Base-by-base conservation (phyloP, 208 protist genomes). In the Leishmania mexicana region DNA sequence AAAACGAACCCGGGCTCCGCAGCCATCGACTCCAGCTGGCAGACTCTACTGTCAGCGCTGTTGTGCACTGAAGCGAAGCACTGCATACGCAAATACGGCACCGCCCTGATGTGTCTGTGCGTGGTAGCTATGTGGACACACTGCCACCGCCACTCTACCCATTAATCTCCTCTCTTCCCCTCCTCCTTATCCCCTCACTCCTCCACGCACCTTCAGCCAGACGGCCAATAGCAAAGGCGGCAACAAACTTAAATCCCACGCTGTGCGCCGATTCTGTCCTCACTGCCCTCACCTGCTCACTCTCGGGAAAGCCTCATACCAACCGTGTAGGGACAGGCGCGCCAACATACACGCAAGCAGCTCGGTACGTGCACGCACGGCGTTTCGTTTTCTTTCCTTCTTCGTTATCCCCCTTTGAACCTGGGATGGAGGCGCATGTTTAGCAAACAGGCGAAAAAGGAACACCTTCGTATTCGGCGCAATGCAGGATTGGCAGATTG, bases 401-500 rank as follows among this genome's bases (percentile, higher is more conserved):
- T 62, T 68, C 62, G 5, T 40, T 19, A 15, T 40, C 0, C 31
- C 60, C n/a, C 58, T 1, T 31, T 24, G 31, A 40, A 35, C 11
- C 58, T 24, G 28, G 28, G n/a, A 53, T 7, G 49, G 10, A 1
- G 45, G 70, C 10, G 62, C 62, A 40, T 40, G 13, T 24, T 40
- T 24, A 38, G 24, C 5, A 35, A 13, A 35, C 8, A 53, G 2
- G 24, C 28, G 40, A 2, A 38, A 74, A 13, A 76, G 35, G 15
- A 62, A 15, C n/a, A 15, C 35, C 80, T 40, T 57, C 35, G 31
- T 57, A 40, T 28, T 42, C 2, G 35, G n/a, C 6, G 71, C 78
- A 17, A 94, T 92, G 91, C 62, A 91, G 73, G 87, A 84, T 38
- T 91, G 85, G 81, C 83, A 93, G 71, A 89, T 95, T 35, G 82